These are phyloP conservation scores for Ceriops decandra DNA, from an alignment of 345 rosid genomes.

Conservation along the genomic window DNA sequence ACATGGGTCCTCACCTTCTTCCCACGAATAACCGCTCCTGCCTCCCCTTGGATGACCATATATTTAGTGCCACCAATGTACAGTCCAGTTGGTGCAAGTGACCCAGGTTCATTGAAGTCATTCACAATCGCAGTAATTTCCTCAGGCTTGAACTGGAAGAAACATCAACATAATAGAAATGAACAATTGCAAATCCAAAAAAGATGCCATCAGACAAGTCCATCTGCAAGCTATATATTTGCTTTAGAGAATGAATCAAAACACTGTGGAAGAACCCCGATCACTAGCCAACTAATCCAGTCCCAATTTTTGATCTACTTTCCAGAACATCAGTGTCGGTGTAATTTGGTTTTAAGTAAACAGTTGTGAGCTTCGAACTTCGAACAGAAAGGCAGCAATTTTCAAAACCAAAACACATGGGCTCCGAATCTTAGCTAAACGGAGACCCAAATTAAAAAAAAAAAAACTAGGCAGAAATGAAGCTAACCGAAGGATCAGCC, in stretches of 20 bases:
- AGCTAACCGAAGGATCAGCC: neutral
- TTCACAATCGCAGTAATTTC: slow-evolving; percentile 23
- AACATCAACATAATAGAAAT: slow-evolving; percentile 12
- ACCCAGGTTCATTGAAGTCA: slow-evolving; percentile 32
- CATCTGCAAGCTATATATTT: too few relatives aligned
- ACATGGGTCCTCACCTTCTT: slow-evolving; percentile 13
- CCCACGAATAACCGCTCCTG: slow-evolving; percentile 32
- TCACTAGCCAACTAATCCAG: too few relatives aligned
- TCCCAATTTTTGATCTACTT: too few relatives aligned
- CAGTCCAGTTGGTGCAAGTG: slow-evolving; percentile 31
- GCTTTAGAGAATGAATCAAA: neutral
- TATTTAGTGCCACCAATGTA: slow-evolving; percentile 33
- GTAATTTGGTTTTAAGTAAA: too few relatives aligned
- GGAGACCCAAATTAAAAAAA: too few relatives aligned
- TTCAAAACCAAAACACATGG: too few relatives aligned
- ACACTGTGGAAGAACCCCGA: neutral
- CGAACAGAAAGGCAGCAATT: too few relatives aligned
- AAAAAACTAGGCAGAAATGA: neutral
- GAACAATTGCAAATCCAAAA: neutral
- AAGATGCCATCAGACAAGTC: neutral
- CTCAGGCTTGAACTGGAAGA: slow-evolving; percentile 27
- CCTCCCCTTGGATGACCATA: slow-evolving; percentile 34
- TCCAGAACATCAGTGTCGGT: too few relatives aligned
- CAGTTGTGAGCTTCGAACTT: too few relatives aligned
- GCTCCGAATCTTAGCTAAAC: too few relatives aligned